Evolutionary conservation across 306 rosid species (phyloP), one percentile per base, ranked within the genome.

Genomic region (Prinsepia uniflora): DNA sequence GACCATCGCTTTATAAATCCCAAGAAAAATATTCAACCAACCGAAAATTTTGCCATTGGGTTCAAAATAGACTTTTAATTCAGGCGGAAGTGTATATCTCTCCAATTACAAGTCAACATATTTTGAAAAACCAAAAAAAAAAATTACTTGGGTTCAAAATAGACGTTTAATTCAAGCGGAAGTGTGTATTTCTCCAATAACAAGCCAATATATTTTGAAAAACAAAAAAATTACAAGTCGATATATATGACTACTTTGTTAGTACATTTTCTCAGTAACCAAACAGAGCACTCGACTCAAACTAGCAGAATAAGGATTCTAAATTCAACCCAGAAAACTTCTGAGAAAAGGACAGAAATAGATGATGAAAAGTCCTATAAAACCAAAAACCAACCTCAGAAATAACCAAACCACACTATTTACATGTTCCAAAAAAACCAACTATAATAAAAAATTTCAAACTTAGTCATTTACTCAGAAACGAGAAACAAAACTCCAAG

Each of bases 231-330:
- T 17, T 50, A 3, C 17, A 52, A 52, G 19, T 52, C 24, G 6
- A 7, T n/a, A 52, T 52, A 30, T 30, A 30, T 2, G 30, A 30
- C 57, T 60, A 15, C 57, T 30, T n/a, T 10, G 18, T n/a, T 30
- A 22, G 49, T 53, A 20, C 55, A 62, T 62, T 40, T 75, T 60
- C 70, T 13, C 41, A 50, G 63, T 30, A 36, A 15, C 57, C 61
- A 30, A 70, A 55, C 65, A 13, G 13, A 44, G 24, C 48, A 62
- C 34, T 5, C 18, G 17, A 53, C 58, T 59, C 46, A 2, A 47
- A 62, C 52, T 11, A 42, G 18, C 2, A 48, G 19, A 49, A 62
- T 17, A 7, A 55, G 2, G 42, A 48, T 10, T 24, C 14, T 6
- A 47, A 66, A 13, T 19, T 40, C 58, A 36, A 17, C 10, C 3